A percentile compares a stretch with the other conserved stretches of the same genome.
These are phyloP conservation scores for Backusella circina DNA, from an alignment of 192 early-diverging fungal species.

Conservation along the genomic window DNA sequence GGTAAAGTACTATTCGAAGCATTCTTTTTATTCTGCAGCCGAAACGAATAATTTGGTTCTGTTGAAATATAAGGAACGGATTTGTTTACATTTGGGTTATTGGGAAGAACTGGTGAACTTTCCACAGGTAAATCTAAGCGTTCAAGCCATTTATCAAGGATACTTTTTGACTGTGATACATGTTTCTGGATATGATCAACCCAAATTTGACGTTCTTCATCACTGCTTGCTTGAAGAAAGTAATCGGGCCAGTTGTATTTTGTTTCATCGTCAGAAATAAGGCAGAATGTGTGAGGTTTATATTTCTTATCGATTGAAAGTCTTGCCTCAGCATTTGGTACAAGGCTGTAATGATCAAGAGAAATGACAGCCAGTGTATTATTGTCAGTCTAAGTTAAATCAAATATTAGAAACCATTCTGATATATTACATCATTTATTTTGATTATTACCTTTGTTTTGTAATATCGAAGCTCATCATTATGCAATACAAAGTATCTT, in stretches of 20 bases:
- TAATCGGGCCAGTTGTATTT: constrained; percentile 16
- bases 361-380: not conserved
- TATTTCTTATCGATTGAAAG: constrained; percentile 2
- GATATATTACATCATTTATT: not conserved
- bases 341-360: constrained; percentile 11
- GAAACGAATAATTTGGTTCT: not conserved
- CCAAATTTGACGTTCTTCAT: constrained; percentile 20
- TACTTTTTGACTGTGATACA: constrained; percentile 8
- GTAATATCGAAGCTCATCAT: constrained; percentile 15
- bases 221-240: constrained; percentile 15
- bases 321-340: not conserved
- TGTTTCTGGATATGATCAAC: constrained; percentile 6
- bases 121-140: constrained; percentile 21
- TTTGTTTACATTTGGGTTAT: not conserved
- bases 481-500: constrained; percentile 25
- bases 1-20: not conserved
- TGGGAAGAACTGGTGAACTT: not conserved
- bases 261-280: constrained; percentile 11
- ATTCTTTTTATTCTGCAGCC: constrained; percentile 1
- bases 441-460: constrained; percentile 13
- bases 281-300: not conserved
- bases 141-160: constrained; percentile 35
- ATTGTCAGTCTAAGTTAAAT: constrained; percentile 7
- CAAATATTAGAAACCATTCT: not conserved
- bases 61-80: not conserved